phyloP scores from a whole-genome alignment of 2,329 filamentous ascomycete species.

The Orbilia brochopaga region DNA sequence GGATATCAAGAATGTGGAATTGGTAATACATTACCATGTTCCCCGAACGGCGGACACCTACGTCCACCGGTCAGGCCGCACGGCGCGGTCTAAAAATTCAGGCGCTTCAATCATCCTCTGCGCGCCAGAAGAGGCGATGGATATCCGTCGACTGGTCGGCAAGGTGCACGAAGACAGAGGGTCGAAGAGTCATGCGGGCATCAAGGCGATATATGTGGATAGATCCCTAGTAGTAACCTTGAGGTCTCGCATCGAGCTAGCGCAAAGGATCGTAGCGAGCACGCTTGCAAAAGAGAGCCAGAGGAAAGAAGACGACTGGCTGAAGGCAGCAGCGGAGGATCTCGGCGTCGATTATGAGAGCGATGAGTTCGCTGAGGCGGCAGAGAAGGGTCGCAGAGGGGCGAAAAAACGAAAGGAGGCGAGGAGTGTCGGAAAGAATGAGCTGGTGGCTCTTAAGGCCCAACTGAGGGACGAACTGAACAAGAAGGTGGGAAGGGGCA shows the following conservation, averaged over 20 bases:
- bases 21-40: slow-evolving; percentile 94
- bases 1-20: slow-evolving; percentile 86
- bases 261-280: slow-evolving; percentile 86
- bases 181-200: slow-evolving; percentile 60
- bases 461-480: slow-evolving; percentile 74
- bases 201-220: slow-evolving; percentile 83
- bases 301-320: slow-evolving; percentile 80
- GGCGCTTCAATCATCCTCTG: slow-evolving; percentile 89
- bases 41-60: slow-evolving; percentile 91
- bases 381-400: slow-evolving; percentile 70
- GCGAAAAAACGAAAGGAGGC: slow-evolving; percentile 57
- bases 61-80: slow-evolving; percentile 92
- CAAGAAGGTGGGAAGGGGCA: slow-evolving; percentile 66
- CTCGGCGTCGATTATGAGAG: slow-evolving; percentile 92
- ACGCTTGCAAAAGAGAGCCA: slow-evolving; percentile 85
- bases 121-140: slow-evolving; percentile 84
- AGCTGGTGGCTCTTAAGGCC: slow-evolving; percentile 72
- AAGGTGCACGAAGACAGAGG: slow-evolving; percentile 75
- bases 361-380: slow-evolving; percentile 74
- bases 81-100: slow-evolving; percentile 77
- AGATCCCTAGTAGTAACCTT: slow-evolving; percentile 76
- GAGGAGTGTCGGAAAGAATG: slow-evolving; percentile 69
- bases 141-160: slow-evolving; percentile 79
- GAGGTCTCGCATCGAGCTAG: slow-evolving; percentile 75
- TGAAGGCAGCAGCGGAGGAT: slow-evolving; percentile 84